phyloP scores from a whole-genome alignment of 306 rosid genomes.

The Malus sieversii region DNA sequence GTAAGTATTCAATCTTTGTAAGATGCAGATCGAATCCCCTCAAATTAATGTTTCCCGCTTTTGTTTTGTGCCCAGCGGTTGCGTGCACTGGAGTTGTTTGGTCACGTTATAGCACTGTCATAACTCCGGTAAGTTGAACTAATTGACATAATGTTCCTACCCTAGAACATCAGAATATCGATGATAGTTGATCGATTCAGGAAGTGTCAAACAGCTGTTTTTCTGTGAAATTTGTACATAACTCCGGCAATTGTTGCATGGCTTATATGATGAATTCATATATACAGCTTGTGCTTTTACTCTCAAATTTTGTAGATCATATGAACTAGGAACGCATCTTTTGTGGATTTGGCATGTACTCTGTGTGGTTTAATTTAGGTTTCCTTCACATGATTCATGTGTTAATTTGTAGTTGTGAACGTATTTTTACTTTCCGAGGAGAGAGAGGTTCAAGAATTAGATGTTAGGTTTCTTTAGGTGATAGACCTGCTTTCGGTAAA shows the following conservation, averaged over 20 bases:
- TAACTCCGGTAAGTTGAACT: constrained; percentile 70
- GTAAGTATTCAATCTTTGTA: neutral
- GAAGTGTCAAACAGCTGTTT: neutral
- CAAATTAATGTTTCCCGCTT: constrained; percentile 6
- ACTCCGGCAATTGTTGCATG: neutral
- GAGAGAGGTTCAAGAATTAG: neutral
- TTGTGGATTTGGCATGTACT: neutral
- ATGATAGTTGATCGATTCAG: neutral
- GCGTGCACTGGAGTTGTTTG: constrained; percentile 78
- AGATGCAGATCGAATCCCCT: neutral
- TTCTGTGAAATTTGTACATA: neutral
- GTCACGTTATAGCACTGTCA: constrained; percentile 94
- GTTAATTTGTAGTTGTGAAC: neutral
- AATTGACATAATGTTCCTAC: neutral
- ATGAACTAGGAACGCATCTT: neutral
- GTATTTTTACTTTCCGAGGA: neutral
- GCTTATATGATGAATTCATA: neutral
- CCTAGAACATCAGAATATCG: neutral
- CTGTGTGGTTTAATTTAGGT: neutral
- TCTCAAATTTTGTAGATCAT: neutral
- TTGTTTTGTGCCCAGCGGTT: constrained; percentile 48
- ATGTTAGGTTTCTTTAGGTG: neutral
- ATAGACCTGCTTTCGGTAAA: neutral
- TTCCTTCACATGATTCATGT: neutral
- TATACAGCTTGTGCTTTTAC: neutral